These are phyloP conservation scores for Nicotiana tabacum DNA, from an alignment of 257 asterid genomes.

Conservation along the genomic window DNA sequence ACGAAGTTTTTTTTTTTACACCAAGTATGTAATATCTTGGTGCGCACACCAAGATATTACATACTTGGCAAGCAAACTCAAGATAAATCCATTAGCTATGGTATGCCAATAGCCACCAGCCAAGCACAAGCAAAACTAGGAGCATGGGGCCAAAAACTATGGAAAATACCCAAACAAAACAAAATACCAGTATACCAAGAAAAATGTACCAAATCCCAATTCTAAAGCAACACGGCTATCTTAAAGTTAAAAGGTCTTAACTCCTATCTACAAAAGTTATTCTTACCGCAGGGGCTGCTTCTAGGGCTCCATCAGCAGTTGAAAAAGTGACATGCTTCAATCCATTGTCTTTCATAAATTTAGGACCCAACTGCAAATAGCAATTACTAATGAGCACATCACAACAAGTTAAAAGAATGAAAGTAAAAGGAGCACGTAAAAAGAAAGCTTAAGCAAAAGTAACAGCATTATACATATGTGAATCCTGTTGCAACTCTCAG, in stretches of 20 bases:
- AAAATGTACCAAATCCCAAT: neutral
- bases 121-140: neutral
- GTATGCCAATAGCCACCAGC: neutral
- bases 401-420: neutral
- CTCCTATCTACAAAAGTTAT: neutral
- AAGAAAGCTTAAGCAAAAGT: neutral
- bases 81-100: neutral
- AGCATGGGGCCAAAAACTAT: neutral
- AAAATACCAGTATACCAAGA: neutral
- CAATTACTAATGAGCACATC: conserved; percentile 1
- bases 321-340: conserved; percentile 70
- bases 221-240: neutral
- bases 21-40: too few relatives aligned
- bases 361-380: conserved; percentile 73
- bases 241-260: neutral
- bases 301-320: conserved; percentile 97
- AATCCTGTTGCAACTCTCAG: conserved; percentile 97
- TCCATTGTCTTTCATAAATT: conserved; percentile 82
- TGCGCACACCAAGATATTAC: too few relatives aligned
- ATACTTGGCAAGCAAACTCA: neutral
- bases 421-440: neutral
- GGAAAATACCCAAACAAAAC: neutral
- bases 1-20: too few relatives aligned
- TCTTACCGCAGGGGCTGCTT: conserved; percentile 69
- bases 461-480: conserved; percentile 53